Percentiles rank a stretch among this genome's conserved stretches.
These are phyloP conservation scores for Fusarium setosum DNA, from an alignment of 2,329 filamentous ascomycete species.

Conservation along the genomic window DNA sequence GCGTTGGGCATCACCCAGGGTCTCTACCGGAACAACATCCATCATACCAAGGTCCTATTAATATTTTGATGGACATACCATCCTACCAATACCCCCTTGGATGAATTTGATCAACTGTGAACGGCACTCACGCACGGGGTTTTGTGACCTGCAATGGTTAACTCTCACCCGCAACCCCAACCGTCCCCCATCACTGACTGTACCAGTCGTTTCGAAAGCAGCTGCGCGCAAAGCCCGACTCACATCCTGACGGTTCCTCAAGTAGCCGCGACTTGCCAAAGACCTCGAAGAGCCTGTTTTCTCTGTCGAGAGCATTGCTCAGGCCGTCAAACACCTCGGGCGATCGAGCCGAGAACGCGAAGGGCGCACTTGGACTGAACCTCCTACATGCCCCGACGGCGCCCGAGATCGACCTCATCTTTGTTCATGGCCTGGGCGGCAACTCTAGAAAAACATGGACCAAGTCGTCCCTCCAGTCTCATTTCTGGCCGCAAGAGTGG, in stretches of 20 bases:
- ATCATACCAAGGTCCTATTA: background rate
- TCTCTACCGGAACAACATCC: background rate
- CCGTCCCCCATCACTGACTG: constrained; percentile 1
- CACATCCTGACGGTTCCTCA: background rate
- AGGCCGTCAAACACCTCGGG: constrained; percentile 3
- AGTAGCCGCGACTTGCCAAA: constrained; percentile 4
- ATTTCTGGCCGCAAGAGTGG: constrained; percentile 51
- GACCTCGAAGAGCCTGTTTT: constrained; percentile 14
- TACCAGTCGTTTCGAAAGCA: constrained; percentile 30
- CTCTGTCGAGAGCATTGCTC: constrained; percentile 12
- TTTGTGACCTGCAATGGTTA: constrained; percentile 17
- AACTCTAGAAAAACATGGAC: constrained; percentile 53
- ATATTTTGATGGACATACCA: constrained; percentile 2
- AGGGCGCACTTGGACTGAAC: constrained; percentile 29
- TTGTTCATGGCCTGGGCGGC: constrained; percentile 55
- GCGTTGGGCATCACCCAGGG: background rate
- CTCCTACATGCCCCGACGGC: constrained; percentile 35
- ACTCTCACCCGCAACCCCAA: background rate
- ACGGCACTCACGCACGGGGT: background rate
- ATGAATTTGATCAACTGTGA: background rate
- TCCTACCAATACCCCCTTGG: background rate
- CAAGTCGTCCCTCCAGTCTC: constrained; percentile 32
- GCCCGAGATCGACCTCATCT: constrained; percentile 46
- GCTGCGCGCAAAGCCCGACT: constrained; percentile 13
- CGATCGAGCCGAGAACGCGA: background rate